Evolutionary conservation across 2,329 filamentous ascomycete genomes (phyloP), one percentile per base, ranked within the genome.

Genomic region (Ophiosphaerella narmari): DNA sequence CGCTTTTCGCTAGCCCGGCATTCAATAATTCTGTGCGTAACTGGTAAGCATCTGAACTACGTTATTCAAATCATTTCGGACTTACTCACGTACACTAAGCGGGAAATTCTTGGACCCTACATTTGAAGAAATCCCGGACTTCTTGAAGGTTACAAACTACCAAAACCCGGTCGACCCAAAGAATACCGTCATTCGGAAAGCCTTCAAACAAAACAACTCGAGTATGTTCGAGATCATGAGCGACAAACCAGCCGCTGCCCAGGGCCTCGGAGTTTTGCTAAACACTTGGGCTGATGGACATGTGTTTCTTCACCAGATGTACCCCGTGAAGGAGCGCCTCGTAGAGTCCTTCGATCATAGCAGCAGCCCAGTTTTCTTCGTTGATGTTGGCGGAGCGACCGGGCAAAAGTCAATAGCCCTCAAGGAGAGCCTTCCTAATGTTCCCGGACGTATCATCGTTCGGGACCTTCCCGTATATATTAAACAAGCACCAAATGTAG

Each of bases 381-480:
- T 78, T 9, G 77, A 79, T 47, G 63, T 79, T 2, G 77, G 74
- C n/a, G 76, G 76, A 4, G 63, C 65, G 35, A 39, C 71, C 1
- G 75, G 77, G 12, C 73, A 78, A 50, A 73, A 79, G 51, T 48
- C 77, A 5, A 54, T 57, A 2, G 62, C 72, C 36, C 76, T 79
- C 54, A 67, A 37, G 2, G 51, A 55, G 1, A 71, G 74, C 43
- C 72, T 72, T 51, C 75, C 77, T 0, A 46, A 70, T 2, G 58
- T 66, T 0, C 70, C 73, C 0, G 79, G 79, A 1, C 65, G 70
- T 7, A 62, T 82, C 5, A 61, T 82, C 2, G 66, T 82, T 0
- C 78, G 82, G 55, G 80, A 82, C 52, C 65, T 78, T 5, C 72
- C 74, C 0, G 63, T 68, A 0, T 76, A 81, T 5, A 50, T 69